phyloP scores from a whole-genome alignment of 2,329 filamentous ascomycete species.

The Microcyclospora pomicola region DNA sequence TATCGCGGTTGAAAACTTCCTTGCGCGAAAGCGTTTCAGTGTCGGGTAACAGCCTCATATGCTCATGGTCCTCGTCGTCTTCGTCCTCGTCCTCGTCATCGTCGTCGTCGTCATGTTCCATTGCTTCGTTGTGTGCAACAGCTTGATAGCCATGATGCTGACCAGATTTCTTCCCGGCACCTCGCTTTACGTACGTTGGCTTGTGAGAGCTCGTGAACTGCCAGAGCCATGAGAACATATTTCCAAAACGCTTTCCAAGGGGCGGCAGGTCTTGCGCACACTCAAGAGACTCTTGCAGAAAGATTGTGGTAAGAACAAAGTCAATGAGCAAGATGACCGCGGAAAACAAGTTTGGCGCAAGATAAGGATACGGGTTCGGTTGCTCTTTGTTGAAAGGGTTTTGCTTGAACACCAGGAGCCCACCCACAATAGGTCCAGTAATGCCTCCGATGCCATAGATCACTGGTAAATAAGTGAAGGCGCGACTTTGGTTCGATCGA shows the following conservation, averaged over 20 bases:
- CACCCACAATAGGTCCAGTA: slow-evolving; percentile 82
- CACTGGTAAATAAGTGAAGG: slow-evolving; percentile 87
- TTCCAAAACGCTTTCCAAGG: slow-evolving; percentile 43
- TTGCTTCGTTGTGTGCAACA: slow-evolving; percentile 2
- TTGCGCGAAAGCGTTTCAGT: slow-evolving; percentile 36
- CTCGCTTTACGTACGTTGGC: slow-evolving; percentile 44
- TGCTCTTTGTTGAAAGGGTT: slow-evolving; percentile 40
- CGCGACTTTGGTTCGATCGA: slow-evolving; percentile 80
- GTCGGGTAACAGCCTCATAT: background rate
- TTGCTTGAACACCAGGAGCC: slow-evolving; percentile 56
- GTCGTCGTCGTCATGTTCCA: slow-evolving; percentile 7
- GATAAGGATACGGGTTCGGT: slow-evolving; percentile 58
- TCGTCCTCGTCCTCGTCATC: slow-evolving; percentile 13
- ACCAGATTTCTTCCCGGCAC: slow-evolving; percentile 6
- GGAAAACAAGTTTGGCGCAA: slow-evolving; percentile 69
- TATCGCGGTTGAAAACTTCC: slow-evolving; percentile 64
- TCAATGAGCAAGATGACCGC: slow-evolving; percentile 59
- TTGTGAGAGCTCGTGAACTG: slow-evolving; percentile 48
- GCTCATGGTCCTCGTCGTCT: slow-evolving; percentile 22
- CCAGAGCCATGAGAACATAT: slow-evolving; percentile 55
- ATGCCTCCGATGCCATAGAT: slow-evolving; percentile 94
- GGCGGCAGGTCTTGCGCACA: slow-evolving; percentile 48
- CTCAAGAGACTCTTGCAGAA: slow-evolving; percentile 76
- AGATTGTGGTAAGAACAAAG: slow-evolving; percentile 59
- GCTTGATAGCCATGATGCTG: slow-evolving; percentile 2